These are phyloP conservation scores for Yueomyces sp. DNA, from an alignment of 805 yeast genomes.

Conservation along the genomic window DNA sequence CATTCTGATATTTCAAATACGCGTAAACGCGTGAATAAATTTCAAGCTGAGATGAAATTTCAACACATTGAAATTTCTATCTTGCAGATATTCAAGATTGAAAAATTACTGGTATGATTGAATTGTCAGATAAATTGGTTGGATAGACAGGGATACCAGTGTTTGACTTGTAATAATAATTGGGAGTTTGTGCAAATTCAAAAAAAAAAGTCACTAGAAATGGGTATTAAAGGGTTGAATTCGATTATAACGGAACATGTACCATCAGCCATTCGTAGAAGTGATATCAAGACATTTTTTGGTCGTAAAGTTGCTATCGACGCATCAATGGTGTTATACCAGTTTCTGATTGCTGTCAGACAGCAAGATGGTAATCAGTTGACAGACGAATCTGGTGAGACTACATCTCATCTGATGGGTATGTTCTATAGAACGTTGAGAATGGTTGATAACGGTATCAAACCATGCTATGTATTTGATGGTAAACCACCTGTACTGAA, in stretches of 20 bases:
- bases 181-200: too few relatives aligned
- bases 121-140: too few relatives aligned
- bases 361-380: slow-evolving; percentile 94
- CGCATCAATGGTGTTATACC: slow-evolving; percentile 94
- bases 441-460: slow-evolving; percentile 83
- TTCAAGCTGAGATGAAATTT: too few relatives aligned
- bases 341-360: slow-evolving; percentile 89
- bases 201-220: slow-evolving; percentile 5
- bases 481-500: slow-evolving; percentile 95
- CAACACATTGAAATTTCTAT: too few relatives aligned
- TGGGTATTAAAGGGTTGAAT: slow-evolving; percentile 67
- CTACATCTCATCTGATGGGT: slow-evolving; percentile 90
- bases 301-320: slow-evolving; percentile 96
- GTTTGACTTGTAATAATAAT: too few relatives aligned
- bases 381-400: slow-evolving; percentile 79
- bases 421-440: slow-evolving; percentile 88
- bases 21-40: too few relatives aligned
- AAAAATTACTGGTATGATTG: too few relatives aligned
- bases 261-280: slow-evolving; percentile 62
- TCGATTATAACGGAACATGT: slow-evolving; percentile 83
- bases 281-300: slow-evolving; percentile 72
- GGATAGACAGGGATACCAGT: too few relatives aligned
- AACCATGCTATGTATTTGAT: slow-evolving; percentile 94
- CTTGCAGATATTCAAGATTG: too few relatives aligned
- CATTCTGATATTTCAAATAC: too few relatives aligned